A percentile compares a stretch with the other conserved stretches of the same genome.
Evolutionary conservation across 2,329 filamentous ascomycete species (phyloP).

Genomic region (Thelonectria olida): DNA sequence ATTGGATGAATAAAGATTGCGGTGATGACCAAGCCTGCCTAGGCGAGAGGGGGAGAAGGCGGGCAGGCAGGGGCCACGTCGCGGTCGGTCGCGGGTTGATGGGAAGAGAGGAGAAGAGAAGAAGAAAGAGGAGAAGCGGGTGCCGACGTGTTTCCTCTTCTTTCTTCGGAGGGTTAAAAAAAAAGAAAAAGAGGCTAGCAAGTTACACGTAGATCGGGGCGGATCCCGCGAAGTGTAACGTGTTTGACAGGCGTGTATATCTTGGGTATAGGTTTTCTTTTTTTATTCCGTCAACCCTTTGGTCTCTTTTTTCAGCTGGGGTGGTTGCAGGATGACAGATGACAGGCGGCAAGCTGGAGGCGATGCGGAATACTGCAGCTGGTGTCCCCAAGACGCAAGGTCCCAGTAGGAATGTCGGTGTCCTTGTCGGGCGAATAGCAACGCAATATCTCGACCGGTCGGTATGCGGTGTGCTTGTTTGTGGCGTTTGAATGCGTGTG

Average conservation of each 20-base stretch:
- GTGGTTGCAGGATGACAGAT: too few species aligned
- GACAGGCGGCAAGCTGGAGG: too few species aligned
- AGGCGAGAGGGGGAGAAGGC: slow-evolving; percentile 1
- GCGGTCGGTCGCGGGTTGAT: slow-evolving; percentile 33
- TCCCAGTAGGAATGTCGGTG: slow-evolving; percentile 7
- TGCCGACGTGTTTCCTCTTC: background rate
- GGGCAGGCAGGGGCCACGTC: slow-evolving; percentile 37
- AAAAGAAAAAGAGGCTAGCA: background rate
- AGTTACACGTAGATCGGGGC: background rate
- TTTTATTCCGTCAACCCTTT: background rate
- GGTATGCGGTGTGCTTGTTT: background rate
- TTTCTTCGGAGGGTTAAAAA: background rate
- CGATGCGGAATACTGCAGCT: too few species aligned
- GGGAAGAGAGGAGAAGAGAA: background rate
- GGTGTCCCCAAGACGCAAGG: too few species aligned
- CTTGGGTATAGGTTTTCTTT: too few species aligned
- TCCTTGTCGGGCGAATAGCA: background rate
- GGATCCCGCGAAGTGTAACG: background rate
- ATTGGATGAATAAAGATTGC: too few species aligned
- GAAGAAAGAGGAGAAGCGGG: background rate
- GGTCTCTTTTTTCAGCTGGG: background rate
- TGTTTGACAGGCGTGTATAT: too few species aligned
- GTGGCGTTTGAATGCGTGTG: background rate
- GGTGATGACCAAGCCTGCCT: too few species aligned
- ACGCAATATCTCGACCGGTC: background rate